phyloP scores from a whole-genome alignment of 1,284 basidiomycete species.

The Ganoderma leucocontextum region DNA sequence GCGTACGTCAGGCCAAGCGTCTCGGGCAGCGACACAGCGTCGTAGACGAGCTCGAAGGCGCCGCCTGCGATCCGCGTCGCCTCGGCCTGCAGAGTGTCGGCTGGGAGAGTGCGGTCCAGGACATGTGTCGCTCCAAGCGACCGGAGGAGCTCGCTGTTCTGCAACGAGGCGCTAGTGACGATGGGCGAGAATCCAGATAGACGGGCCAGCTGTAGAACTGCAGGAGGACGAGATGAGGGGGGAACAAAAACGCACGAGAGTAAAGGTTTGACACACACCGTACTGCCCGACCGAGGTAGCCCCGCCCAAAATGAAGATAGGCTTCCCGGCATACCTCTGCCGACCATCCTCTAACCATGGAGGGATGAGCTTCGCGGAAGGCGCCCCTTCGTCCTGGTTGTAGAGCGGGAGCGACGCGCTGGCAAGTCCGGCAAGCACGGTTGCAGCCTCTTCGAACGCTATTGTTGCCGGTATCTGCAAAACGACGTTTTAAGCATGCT shows the following conservation, averaged over 20 bases:
- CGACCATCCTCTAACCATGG: constrained; percentile 34
- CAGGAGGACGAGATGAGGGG: not conserved
- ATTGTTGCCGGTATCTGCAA: constrained; percentile 39
- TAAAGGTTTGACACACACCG: constrained; percentile 27
- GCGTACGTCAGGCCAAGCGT: constrained; percentile 37
- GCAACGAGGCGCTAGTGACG: constrained; percentile 55
- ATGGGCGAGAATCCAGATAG: constrained; percentile 58
- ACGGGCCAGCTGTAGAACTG: constrained; percentile 53
- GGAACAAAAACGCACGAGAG: too few relatives aligned
- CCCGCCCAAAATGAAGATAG: constrained; percentile 48
- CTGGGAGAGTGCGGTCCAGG: constrained; percentile 34
- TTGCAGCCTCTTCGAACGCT: constrained; percentile 41
- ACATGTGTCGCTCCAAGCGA: constrained; percentile 38
- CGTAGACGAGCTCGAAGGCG: constrained; percentile 37
- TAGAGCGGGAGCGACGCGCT: constrained; percentile 41
- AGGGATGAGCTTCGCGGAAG: constrained; percentile 33
- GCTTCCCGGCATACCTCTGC: constrained; percentile 33
- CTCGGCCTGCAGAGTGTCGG: constrained; percentile 14
- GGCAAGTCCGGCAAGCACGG: constrained; percentile 39
- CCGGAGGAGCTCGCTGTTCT: constrained; percentile 52
- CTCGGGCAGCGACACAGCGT: constrained; percentile 34
- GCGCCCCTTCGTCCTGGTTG: constrained; percentile 15
- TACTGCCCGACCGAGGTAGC: constrained; percentile 48
- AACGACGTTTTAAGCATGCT: not conserved
- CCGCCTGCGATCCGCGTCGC: constrained; percentile 26